Conservation (phyloP, 768 basidiomycete genomes). For the Pilatotrama ljubarskyi region DNA sequence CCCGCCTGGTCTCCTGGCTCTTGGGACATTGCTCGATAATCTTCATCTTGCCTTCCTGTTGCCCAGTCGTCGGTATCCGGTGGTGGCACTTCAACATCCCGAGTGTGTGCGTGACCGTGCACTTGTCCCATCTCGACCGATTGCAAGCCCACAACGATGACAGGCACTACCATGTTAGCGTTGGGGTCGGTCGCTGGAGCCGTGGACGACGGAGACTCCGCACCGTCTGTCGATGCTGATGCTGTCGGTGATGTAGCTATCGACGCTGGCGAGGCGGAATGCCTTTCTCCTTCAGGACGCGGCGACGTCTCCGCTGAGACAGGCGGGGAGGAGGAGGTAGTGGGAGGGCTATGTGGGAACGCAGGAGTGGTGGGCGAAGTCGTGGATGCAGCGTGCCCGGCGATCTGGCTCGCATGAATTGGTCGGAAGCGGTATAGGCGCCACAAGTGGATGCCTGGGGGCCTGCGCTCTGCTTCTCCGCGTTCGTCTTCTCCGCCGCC, state of each 20-base stretch:
- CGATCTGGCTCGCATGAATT: constrained; percentile 41
- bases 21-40: too few species aligned
- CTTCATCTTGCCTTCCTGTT: too few species aligned
- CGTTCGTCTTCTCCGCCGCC: background rate
- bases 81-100: background rate
- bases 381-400: constrained; percentile 26
- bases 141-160: constrained; percentile 82
- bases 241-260: background rate
- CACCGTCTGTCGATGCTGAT: constrained; percentile 9
- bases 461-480: constrained; percentile 37
- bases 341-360: background rate
- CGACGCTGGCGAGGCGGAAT: background rate
- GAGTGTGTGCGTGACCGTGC: constrained; percentile 20
- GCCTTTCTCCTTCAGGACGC: background rate
- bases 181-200: constrained; percentile 17
- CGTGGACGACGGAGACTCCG: constrained; percentile 22
- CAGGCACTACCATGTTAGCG: constrained; percentile 61
- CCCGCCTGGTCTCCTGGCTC: background rate
- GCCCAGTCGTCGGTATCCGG: constrained; percentile 12
- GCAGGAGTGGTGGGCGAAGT: constrained; percentile 22
- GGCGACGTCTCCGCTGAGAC: background rate
- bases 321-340: background rate
- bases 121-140: constrained; percentile 54
- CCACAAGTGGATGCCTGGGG: constrained; percentile 75
- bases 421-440: constrained; percentile 80